These are phyloP conservation scores for Yamadazyma trypodendri DNA, from an alignment of 1,139 yeast genomes.

Conservation along the genomic window DNA sequence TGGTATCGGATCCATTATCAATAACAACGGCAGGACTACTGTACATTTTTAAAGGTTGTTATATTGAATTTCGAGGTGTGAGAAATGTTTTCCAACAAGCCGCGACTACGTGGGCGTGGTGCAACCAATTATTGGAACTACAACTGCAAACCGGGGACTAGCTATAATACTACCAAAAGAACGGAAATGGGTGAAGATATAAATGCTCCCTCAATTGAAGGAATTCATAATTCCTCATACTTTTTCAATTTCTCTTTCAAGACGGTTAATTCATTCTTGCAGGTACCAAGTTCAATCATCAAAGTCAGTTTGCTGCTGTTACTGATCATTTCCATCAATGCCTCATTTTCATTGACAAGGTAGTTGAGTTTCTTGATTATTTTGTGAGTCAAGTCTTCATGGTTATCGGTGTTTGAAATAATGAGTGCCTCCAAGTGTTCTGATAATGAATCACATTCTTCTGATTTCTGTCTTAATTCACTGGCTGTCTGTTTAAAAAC, in stretches of 20 bases:
- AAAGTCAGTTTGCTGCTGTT: slow-evolving; percentile 71
- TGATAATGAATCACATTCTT: slow-evolving; percentile 45
- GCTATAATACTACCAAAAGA: neutral
- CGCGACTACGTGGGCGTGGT: neutral
- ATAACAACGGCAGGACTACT: slow-evolving; percentile 54
- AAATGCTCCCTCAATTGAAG: no score
- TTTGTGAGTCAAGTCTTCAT: slow-evolving; percentile 77
- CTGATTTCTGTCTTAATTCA: slow-evolving; percentile 50
- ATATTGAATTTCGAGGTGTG: neutral
- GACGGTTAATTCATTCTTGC: slow-evolving; percentile 29
- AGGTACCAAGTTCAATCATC: slow-evolving; percentile 64
- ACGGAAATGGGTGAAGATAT: no score
- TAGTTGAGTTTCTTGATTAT: slow-evolving; percentile 62
- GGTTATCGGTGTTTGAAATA: slow-evolving; percentile 7
- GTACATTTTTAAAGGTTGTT: slow-evolving; percentile 5
- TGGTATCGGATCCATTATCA: slow-evolving; percentile 64
- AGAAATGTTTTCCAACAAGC: slow-evolving; percentile 1
- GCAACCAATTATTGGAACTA: neutral
- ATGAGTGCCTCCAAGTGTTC: slow-evolving; percentile 9
- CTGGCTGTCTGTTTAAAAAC: slow-evolving; percentile 50
- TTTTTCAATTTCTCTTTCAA: slow-evolving; percentile 13
- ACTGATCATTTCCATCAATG: slow-evolving; percentile 66
- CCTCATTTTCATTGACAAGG: slow-evolving; percentile 69
- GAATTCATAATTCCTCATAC: slow-evolving; percentile 6
- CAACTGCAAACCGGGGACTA: no score